Percentiles rank a stretch among this genome's conserved stretches.
Conservation (phyloP, 1,284 basidiomycete genomes). For the Marasmius sp. region DNA sequence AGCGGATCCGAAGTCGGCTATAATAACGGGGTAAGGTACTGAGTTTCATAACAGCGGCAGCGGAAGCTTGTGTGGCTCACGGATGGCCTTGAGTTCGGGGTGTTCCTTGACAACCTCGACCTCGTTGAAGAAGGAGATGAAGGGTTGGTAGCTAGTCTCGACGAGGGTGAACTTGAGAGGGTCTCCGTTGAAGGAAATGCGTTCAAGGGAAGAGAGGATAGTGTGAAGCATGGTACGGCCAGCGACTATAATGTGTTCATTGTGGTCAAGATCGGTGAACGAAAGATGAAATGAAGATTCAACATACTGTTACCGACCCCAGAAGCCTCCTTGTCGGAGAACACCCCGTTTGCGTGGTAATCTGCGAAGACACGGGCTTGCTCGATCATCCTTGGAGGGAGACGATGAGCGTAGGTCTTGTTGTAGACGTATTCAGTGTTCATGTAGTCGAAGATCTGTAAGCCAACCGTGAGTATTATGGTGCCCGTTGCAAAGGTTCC, state of each 20-base stretch:
- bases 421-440: conserved; percentile 79
- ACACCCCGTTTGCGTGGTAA: conserved; percentile 78
- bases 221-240: conserved; percentile 76
- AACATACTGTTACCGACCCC: conserved; percentile 76
- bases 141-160: conserved; percentile 84
- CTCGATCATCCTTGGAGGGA: conserved; percentile 66
- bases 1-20: conserved; percentile 79
- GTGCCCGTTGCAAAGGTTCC: no score
- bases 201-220: conserved; percentile 67
- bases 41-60: background rate
- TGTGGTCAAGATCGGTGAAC: background rate
- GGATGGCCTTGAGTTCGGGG: conserved; percentile 63
- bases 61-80: conserved; percentile 37
- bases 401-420: conserved; percentile 71
- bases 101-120: conserved; percentile 57
- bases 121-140: conserved; percentile 85
- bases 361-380: conserved; percentile 73
- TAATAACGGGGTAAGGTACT: background rate
- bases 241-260: conserved; percentile 52
- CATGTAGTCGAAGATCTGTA: conserved; percentile 74
- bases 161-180: conserved; percentile 76
- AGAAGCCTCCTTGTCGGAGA: conserved; percentile 58
- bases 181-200: conserved; percentile 76
- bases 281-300: background rate
- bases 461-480: background rate